Conservation (phyloP, 495 filamentous ascomycete species). For the Talaromyces stipitatus region DNA sequence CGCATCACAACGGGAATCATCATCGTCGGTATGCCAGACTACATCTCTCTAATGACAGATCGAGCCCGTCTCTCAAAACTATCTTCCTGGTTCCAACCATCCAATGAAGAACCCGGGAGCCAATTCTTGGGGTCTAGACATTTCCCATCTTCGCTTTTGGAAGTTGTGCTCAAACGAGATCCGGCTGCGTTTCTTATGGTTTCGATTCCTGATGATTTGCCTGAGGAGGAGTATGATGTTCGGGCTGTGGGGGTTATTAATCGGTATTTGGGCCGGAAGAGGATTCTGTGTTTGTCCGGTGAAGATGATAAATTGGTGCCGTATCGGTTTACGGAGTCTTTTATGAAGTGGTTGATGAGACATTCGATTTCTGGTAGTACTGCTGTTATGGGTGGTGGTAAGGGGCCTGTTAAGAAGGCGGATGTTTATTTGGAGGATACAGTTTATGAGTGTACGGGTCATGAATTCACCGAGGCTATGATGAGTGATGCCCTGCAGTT, state of each 20-base stretch:
- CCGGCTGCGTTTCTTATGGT: conserved; percentile 63
- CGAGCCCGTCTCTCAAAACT: conserved; percentile 69
- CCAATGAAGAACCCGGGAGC: conserved; percentile 44
- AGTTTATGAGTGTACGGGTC: conserved; percentile 63
- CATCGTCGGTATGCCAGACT: conserved; percentile 88
- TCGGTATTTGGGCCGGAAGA: conserved; percentile 58
- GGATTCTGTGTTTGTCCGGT: conserved; percentile 69
- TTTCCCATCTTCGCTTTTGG: conserved; percentile 61
- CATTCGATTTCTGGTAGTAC: conserved; percentile 45
- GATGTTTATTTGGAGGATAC: conserved; percentile 60
- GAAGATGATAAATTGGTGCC: conserved; percentile 80
- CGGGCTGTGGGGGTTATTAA: conserved; percentile 17
- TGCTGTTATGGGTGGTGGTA: conserved; percentile 45
- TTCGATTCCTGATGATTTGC: conserved; percentile 16
- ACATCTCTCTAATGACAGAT: conserved; percentile 65
- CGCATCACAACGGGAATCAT: conserved; percentile 67
- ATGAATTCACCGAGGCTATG: conserved; percentile 70
- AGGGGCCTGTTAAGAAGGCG: neutral
- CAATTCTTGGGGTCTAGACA: conserved; percentile 67
- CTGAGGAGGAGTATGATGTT: neutral
- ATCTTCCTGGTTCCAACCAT: conserved; percentile 45
- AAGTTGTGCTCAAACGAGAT: conserved; percentile 54
- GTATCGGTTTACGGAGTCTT: conserved; percentile 57
- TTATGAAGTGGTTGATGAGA: conserved; percentile 63
- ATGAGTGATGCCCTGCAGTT: conserved; percentile 60